A percentile compares a stretch with the other conserved stretches of the same genome.
These are phyloP conservation scores for Gracilaria domingensis DNA, from an alignment of 23 red algal species.

Conservation along the genomic window DNA sequence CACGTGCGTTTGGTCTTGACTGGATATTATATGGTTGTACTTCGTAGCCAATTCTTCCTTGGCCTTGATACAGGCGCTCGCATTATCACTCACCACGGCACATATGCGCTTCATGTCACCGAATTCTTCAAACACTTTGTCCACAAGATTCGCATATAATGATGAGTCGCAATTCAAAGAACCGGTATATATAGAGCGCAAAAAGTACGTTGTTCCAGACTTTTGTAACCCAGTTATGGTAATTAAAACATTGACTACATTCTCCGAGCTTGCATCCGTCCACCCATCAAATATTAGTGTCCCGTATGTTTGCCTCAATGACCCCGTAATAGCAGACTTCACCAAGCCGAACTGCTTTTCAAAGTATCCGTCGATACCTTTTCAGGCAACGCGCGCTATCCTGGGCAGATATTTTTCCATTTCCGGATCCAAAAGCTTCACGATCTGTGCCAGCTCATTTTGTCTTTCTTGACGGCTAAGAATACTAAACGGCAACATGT, in stretches of 20 bases:
- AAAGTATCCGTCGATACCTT: too few relatives aligned
- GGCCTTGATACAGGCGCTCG: background rate
- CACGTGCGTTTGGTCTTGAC: background rate
- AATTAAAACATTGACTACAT: background rate
- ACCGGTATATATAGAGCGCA: background rate
- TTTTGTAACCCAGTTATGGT: too few relatives aligned
- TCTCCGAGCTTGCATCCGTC: background rate
- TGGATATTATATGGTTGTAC: background rate
- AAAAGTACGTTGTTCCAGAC: background rate
- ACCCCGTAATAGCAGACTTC: too few relatives aligned
- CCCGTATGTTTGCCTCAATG: too few relatives aligned
- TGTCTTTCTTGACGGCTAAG: too few relatives aligned
- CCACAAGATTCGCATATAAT: background rate
- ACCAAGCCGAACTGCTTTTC: too few relatives aligned
- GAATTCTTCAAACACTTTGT: background rate
- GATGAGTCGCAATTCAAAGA: background rate
- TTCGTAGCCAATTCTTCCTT: background rate
- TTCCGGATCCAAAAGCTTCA: too few relatives aligned
- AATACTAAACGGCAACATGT: too few relatives aligned
- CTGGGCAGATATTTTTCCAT: too few relatives aligned
- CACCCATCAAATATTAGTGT: background rate
- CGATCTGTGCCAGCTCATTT: too few relatives aligned
- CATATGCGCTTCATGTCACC: background rate
- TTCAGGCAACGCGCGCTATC: too few relatives aligned
- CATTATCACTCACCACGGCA: background rate